phyloP scores from a whole-genome alignment of 2,329 filamentous ascomycete genomes.

The Beauveria sp. region DNA sequence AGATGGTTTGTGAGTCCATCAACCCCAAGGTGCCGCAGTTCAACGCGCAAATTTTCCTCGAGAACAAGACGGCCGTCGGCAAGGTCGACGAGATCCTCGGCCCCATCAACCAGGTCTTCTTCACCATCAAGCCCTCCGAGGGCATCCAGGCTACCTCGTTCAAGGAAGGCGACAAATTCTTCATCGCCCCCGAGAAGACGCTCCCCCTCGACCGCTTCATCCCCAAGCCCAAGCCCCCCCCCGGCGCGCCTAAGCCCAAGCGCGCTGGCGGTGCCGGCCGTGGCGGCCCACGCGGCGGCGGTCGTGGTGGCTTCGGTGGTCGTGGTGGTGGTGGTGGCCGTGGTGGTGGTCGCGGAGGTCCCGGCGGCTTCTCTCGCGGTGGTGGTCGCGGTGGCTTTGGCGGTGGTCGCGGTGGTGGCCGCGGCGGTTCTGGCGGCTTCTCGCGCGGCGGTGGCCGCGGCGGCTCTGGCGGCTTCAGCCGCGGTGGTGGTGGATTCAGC shows the following conservation, averaged over 20 bases:
- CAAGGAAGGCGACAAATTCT: conserved; percentile 96
- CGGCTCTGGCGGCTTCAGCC: conserved; percentile 16
- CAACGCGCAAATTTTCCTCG: conserved; percentile 97
- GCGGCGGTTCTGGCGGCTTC: conserved; percentile 12
- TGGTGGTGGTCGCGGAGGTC: conserved; percentile 16
- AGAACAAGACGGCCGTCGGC: conserved; percentile 95
- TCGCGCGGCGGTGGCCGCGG: conserved; percentile 9
- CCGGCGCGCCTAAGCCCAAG: conserved; percentile 54
- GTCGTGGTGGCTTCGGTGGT: conserved; percentile 19
- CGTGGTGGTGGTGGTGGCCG: conserved; percentile 19
- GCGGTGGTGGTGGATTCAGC: conserved; percentile 24
- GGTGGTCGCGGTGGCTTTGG: conserved; percentile 12
- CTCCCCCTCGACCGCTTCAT: conserved; percentile 93
- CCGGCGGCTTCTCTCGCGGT: conserved; percentile 15
- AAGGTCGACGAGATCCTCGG: conserved; percentile 98
- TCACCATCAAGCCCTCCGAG: conserved; percentile 95
- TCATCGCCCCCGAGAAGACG: conserved; percentile 88
- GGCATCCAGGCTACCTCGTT: conserved; percentile 93
- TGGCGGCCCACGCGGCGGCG: conserved; percentile 15
- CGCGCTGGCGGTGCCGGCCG: conserved; percentile 38
- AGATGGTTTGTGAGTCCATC: conserved; percentile 93
- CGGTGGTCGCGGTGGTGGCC: conserved; percentile 15
- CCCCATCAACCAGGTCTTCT: conserved; percentile 95
- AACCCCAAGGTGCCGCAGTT: conserved; percentile 97
- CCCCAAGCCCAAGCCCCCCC: conserved; percentile 76